Conservation (phyloP, 2,329 filamentous ascomycete genomes). For the Botrytis squamosa region DNA sequence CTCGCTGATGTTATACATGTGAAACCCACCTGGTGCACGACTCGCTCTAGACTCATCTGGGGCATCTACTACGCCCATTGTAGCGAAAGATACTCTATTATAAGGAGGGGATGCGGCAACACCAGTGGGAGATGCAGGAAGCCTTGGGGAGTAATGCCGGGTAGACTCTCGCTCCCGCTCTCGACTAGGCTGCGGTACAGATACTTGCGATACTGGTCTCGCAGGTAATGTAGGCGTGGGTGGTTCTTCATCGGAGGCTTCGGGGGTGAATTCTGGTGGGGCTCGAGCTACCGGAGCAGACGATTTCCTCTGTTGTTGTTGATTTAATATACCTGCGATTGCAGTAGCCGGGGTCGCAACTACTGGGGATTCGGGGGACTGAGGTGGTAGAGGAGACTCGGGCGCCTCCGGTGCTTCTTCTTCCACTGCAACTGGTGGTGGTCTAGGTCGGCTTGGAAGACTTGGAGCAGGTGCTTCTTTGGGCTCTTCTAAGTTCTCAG, state of each 20-base stretch:
- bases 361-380: conserved; percentile 22
- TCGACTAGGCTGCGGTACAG: conserved; percentile 43
- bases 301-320: conserved; percentile 43
- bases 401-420: conserved; percentile 25
- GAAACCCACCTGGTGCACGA: conserved; percentile 74
- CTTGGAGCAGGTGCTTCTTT: conserved; percentile 38
- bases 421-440: conserved; percentile 31
- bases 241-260: conserved; percentile 66
- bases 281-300: conserved; percentile 39
- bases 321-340: conserved; percentile 55
- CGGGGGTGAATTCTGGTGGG: conserved; percentile 60
- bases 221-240: conserved; percentile 61
- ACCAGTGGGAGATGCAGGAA: conserved; percentile 45
- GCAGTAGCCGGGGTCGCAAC: conserved; percentile 42
- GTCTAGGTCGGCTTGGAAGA: conserved; percentile 40
- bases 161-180: conserved; percentile 27
- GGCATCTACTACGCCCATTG: conserved; percentile 43
- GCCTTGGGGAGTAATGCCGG: conserved; percentile 33
- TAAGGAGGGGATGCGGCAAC: conserved; percentile 52
- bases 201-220: conserved; percentile 57
- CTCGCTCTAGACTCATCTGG: conserved; percentile 45
- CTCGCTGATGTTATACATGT: conserved; percentile 95
- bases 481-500: conserved; percentile 42
- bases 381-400: background rate
- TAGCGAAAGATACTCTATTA: conserved; percentile 46